Evolutionary conservation across 106 monocot species (phyloP).

Genomic region (Triglochin maritima): DNA sequence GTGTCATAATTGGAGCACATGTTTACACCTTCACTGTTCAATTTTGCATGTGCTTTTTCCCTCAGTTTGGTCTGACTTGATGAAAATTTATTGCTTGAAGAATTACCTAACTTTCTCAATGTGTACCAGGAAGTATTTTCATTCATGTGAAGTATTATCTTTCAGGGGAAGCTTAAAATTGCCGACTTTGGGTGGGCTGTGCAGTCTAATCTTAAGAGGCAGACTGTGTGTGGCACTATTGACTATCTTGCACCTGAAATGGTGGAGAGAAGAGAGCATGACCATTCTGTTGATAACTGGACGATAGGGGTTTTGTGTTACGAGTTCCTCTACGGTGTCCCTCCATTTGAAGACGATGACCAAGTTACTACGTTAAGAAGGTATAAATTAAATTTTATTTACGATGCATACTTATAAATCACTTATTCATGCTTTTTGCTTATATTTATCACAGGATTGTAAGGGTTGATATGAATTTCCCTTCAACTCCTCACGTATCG

Average conservation of each 20-base stretch:
- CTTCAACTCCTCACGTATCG: slow-evolving; percentile 44
- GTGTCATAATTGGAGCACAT: too few species aligned
- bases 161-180: slow-evolving; percentile 74
- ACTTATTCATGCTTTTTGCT: not conserved
- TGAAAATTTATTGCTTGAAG: too few species aligned
- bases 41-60: too few species aligned
- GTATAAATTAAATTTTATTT: slow-evolving; percentile 17
- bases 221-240: slow-evolving; percentile 87
- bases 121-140: too few species aligned
- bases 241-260: slow-evolving; percentile 98
- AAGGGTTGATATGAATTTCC: slow-evolving; percentile 76
- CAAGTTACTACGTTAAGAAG: slow-evolving; percentile 64
- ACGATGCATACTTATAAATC: not conserved
- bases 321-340: slow-evolving; percentile 85
- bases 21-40: too few species aligned
- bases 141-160: not conserved
- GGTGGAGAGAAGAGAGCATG: slow-evolving; percentile 80
- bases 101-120: too few species aligned
- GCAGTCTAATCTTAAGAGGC: slow-evolving; percentile 64
- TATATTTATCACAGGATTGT: slow-evolving; percentile 48
- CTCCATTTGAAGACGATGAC: slow-evolving; percentile 87
- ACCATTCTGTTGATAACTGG: slow-evolving; percentile 92
- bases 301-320: slow-evolving; percentile 90
- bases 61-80: too few species aligned
- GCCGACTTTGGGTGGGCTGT: slow-evolving; percentile 99